Evolutionary conservation across 176 grass and related monocot genomes (phyloP).

Genomic region (Aegilops sharonensis): DNA sequence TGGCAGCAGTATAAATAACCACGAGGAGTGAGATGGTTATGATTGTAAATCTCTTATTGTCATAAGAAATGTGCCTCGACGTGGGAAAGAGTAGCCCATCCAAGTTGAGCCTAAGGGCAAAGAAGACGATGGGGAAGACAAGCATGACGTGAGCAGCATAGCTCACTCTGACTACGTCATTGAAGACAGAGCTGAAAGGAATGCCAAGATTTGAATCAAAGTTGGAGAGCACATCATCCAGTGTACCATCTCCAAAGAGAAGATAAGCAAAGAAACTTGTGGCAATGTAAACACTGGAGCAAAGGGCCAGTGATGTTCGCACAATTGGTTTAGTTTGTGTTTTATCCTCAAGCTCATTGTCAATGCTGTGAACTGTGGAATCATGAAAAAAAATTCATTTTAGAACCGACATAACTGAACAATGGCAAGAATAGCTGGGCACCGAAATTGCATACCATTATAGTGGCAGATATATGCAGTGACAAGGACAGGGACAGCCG

Average conservation of each 20-base stretch:
- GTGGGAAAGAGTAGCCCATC: constrained; percentile 78
- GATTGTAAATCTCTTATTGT: constrained; percentile 61
- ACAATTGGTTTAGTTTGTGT: constrained; percentile 65
- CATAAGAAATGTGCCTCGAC: constrained; percentile 56
- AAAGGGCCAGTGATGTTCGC: constrained; percentile 58
- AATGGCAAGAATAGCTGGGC: not conserved
- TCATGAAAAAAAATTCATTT: constrained; percentile 30
- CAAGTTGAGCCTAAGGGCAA: constrained; percentile 70
- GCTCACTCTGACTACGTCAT: constrained; percentile 75
- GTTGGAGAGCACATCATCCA: constrained; percentile 85
- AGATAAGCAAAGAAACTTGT: constrained; percentile 89
- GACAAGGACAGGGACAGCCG: constrained; percentile 77
- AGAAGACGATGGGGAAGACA: constrained; percentile 85
- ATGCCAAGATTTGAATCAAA: constrained; percentile 77
- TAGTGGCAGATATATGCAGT: constrained; percentile 94
- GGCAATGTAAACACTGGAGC: constrained; percentile 73
- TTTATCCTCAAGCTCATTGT: constrained; percentile 69
- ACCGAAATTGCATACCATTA: constrained; percentile 45
- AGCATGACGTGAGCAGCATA: constrained; percentile 79
- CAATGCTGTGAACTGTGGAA: constrained; percentile 81
- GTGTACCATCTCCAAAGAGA: constrained; percentile 77
- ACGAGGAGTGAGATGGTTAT: constrained; percentile 59
- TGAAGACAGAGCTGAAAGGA: constrained; percentile 58
- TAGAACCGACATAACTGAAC: constrained; percentile 26
- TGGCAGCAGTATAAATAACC: constrained; percentile 64